Base-by-base conservation (phyloP, 208 protist species). In the Herpetomonas muscarum region DNA sequence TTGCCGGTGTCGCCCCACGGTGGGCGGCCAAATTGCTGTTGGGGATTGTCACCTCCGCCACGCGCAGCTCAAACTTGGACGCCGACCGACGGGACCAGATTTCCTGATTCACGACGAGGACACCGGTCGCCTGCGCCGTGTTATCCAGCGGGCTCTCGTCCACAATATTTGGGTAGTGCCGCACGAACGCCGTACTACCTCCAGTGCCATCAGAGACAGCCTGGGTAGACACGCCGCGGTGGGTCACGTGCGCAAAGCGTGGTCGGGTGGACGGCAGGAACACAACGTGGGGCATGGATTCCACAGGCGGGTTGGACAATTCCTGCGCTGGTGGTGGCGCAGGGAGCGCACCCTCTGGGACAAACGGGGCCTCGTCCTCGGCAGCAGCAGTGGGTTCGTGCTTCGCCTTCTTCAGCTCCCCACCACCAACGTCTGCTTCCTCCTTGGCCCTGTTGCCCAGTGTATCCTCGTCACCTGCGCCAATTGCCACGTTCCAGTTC, bases 81-180 rank as follows among this genome's bases (percentile, higher is more conserved):
- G 51, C 46, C 4, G 64, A 63, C 17, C 87, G 88, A n/a, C 67
- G 64, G 10, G 79, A 87, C 82, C 85, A 94, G 29, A 88, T 69
- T 50, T 79, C 82, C 49, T 79, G 88, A 49, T 94, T 94, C 2
- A 92, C 74, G 0, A 94, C 85, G 6, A 94, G 58, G 1, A 92
- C 77, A 34, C 88, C 88, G 0, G 77, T 78, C 5, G 81, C 81
- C 2, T 37, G 22, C 1, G 51, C 63, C n/a, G 55, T 52, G 51
- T 82, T 64, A 57, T 87, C 72, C 4, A 84, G 22, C 9, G 51
- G 21, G 3, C 47, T 55, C 44, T 80, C 68, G 34, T 69, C 60
- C 6, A 47, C 36, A 17, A 32, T 22, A n/a, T n/a, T n/a, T n/a
- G n/a, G 25, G 12, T 9, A 42, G 25, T 6, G 39, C 19, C n/a